Evolutionary conservation across 441 rosid genomes (phyloP).

Genomic region (Syzygium malaccense): DNA sequence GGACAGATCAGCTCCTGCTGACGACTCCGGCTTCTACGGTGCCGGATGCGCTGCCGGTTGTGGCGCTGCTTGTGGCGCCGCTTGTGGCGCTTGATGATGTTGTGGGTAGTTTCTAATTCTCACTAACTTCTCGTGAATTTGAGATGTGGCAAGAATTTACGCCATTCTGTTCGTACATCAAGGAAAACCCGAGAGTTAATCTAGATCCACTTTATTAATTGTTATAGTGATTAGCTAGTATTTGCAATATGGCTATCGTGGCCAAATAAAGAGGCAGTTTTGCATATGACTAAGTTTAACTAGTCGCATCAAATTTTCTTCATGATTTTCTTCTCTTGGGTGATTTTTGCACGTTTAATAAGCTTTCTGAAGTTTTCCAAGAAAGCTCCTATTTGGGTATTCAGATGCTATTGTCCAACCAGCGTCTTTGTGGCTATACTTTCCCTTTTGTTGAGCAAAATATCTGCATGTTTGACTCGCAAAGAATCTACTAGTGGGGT

Average conservation of each 20-base stretch:
- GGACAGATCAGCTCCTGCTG: neutral
- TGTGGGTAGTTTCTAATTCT: neutral
- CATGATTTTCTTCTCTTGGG: neutral
- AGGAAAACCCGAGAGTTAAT: neutral
- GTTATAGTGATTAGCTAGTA: neutral
- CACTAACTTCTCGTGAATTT: neutral
- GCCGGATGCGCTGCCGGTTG: constrained; percentile 1
- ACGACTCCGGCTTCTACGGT: neutral
- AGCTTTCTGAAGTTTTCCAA: neutral
- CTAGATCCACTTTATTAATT: neutral
- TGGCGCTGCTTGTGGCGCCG: neutral
- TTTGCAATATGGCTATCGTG: neutral
- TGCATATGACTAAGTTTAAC: neutral
- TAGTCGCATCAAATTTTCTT: neutral
- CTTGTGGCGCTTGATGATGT: constrained; percentile 2
- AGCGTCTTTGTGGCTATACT: neutral
- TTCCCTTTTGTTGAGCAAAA: neutral
- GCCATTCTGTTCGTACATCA: neutral
- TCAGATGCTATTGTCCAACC: neutral
- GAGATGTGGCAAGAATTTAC: neutral
- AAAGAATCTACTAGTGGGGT: neutral
- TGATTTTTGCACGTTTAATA: neutral
- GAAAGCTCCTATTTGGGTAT: neutral
- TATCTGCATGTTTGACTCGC: neutral
- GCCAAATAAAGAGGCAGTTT: neutral